Percentiles rank a stretch among this genome's conserved stretches.
phyloP scores from a whole-genome alignment of 164 flowering plant genomes.

The Stephania japonica region DNA sequence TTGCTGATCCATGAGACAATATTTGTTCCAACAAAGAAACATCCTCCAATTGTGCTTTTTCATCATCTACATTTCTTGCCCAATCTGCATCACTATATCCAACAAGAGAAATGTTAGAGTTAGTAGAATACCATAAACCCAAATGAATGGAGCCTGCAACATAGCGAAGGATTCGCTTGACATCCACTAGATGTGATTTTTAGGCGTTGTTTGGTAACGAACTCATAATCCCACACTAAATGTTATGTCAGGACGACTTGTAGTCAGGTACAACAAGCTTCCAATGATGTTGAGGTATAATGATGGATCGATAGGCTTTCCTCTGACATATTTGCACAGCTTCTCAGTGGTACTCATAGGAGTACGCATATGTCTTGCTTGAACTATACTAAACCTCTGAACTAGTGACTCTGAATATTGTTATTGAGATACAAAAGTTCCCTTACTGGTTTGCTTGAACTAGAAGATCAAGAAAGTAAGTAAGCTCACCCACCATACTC shows the following conservation, averaged over 20 bases:
- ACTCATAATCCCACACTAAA: slow-evolving; percentile 5
- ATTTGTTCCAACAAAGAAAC: neutral
- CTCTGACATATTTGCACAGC: neutral
- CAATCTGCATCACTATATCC: neutral
- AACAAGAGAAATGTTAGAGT: too few species aligned
- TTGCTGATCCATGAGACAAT: neutral
- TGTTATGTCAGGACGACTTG: neutral
- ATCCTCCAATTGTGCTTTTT: slow-evolving; percentile 1
- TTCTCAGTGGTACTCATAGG: neutral
- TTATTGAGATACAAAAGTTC: neutral
- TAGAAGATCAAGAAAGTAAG: neutral
- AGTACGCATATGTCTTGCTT: neutral
- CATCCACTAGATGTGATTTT: neutral
- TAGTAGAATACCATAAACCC: too few species aligned
- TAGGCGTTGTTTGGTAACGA: neutral
- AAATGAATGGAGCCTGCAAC: neutral
- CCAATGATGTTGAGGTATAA: neutral
- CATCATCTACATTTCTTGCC: neutral
- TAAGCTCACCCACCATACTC: neutral
- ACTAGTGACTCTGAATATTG: neutral
- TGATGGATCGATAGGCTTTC: neutral
- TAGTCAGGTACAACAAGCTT: neutral
- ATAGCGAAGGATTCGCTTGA: neutral
- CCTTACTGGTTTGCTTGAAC: neutral
- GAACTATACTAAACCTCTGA: neutral